phyloP scores from a whole-genome alignment of 2,329 filamentous ascomycete species.

The Eurotiales sp. region DNA sequence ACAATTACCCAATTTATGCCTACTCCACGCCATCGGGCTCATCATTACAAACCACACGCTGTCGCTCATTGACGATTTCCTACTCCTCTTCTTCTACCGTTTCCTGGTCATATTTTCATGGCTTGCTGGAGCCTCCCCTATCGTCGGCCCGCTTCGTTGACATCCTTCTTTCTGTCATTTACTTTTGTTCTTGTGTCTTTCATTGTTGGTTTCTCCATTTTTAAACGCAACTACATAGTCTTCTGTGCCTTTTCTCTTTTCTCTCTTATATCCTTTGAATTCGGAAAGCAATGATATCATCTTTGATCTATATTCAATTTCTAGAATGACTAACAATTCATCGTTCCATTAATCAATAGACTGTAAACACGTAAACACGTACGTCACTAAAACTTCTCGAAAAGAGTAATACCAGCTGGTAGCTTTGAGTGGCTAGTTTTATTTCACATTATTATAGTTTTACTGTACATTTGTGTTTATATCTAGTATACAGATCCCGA shows the following conservation, averaged over 20 bases:
- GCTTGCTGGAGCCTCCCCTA: neutral
- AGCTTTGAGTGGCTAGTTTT: no score
- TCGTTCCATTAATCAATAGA: no score
- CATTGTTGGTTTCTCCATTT: neutral
- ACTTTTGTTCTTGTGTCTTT: neutral
- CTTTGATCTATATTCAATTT: no score
- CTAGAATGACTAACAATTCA: no score
- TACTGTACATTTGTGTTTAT: no score
- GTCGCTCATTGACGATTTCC: neutral
- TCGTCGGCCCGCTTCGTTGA: neutral
- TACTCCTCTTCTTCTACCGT: neutral
- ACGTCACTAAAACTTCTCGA: no score
- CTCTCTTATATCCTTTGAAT: no score
- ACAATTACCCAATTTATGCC: neutral
- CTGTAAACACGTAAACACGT: no score
- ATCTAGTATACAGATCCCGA: no score
- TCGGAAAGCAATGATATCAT: neutral
- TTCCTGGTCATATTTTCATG: neutral
- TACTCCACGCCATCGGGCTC: neutral
- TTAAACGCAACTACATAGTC: neutral
- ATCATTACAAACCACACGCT: neutral
- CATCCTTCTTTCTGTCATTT: neutral
- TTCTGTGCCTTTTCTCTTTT: neutral
- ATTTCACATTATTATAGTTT: no score
- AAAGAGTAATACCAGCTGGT: no score